A percentile compares a stretch with the other conserved stretches of the same genome.
Evolutionary conservation across 306 rosid species (phyloP).

Genomic region (Rosa rugosa): DNA sequence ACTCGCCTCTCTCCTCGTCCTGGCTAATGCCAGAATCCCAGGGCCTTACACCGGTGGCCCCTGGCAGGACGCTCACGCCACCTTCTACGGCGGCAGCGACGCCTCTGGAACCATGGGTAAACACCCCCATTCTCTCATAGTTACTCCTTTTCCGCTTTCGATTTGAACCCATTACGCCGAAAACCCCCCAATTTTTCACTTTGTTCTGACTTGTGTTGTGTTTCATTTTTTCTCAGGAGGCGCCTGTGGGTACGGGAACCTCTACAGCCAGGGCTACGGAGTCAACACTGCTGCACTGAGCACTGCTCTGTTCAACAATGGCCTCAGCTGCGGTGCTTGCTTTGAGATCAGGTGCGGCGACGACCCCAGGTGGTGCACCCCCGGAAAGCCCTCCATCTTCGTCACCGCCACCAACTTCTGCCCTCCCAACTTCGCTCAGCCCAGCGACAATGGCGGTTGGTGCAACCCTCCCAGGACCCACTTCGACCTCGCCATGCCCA

Average conservation of each 20-base stretch:
- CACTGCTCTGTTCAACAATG: constrained; percentile 91
- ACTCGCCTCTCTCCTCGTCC: constrained; percentile 38
- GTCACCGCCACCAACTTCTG: constrained; percentile 94
- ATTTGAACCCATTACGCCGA: background rate
- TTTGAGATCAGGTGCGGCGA: constrained; percentile 80
- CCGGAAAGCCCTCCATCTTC: constrained; percentile 82
- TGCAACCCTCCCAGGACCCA: constrained; percentile 94
- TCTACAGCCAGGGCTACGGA: constrained; percentile 96
- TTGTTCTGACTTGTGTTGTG: background rate
- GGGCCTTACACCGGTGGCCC: constrained; percentile 69
- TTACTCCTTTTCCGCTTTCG: rapidly evolving
- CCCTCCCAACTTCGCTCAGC: constrained; percentile 85
- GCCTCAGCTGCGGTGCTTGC: constrained; percentile 83
- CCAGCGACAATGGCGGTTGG: constrained; percentile 95
- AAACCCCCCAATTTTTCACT: background rate
- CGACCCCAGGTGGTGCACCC: constrained; percentile 81
- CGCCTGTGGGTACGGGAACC: constrained; percentile 91
- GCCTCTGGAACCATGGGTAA: constrained; percentile 99
- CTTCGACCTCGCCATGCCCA: constrained; percentile 98
- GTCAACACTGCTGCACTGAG: constrained; percentile 91
- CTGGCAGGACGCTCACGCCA: constrained; percentile 89
- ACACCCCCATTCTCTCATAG: background rate
- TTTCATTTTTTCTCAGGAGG: constrained; percentile 50
- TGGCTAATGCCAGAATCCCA: constrained; percentile 66
- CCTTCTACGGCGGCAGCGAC: constrained; percentile 97